Evolutionary conservation across 2,329 filamentous ascomycete genomes (phyloP).

Genomic region (Fusarium drepaniforme): DNA sequence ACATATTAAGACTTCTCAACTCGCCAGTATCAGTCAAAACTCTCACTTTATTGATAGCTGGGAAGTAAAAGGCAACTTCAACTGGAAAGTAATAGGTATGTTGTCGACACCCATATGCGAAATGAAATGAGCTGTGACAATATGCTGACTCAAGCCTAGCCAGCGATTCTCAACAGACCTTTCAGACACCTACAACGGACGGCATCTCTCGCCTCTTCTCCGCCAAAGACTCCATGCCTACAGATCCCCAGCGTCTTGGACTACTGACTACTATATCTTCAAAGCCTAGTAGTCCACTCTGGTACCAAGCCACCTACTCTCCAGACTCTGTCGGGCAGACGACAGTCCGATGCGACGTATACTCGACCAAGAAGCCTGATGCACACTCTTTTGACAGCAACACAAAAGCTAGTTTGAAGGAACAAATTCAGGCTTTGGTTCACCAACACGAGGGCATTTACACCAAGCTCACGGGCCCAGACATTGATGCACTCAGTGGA

Average conservation of each 20-base stretch:
- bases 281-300: slow-evolving; percentile 10
- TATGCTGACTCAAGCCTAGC: neutral
- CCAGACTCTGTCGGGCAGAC: slow-evolving; percentile 20
- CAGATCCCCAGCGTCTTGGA: neutral
- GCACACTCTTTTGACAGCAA: neutral
- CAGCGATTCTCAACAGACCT: neutral
- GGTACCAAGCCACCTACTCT: slow-evolving; percentile 22
- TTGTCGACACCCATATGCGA: neutral
- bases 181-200: neutral
- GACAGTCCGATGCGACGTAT: slow-evolving; percentile 22
- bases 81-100: neutral
- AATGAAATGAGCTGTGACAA: neutral
- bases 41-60: neutral
- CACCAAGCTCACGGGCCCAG: neutral
- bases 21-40: neutral
- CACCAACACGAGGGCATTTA: neutral
- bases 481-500: neutral
- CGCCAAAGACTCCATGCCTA: too few relatives aligned
- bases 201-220: neutral
- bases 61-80: neutral
- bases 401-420: neutral
- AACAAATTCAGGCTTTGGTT: neutral
- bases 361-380: neutral
- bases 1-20: too few relatives aligned
- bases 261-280: neutral